Base-by-base conservation (phyloP, 495 filamentous ascomycete genomes). In the Cercophora sp. region DNA sequence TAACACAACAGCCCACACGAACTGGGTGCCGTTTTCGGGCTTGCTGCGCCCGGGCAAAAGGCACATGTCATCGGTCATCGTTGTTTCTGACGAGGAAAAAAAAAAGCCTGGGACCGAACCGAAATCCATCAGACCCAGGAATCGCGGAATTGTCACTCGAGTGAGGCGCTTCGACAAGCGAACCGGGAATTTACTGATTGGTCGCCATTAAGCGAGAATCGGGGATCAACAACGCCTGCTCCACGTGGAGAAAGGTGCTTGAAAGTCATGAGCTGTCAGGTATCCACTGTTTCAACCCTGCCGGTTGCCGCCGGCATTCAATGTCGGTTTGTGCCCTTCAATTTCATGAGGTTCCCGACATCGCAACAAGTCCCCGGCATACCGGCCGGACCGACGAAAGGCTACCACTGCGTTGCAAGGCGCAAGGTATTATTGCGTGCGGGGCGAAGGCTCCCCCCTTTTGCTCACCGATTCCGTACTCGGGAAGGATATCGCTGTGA, bases 101-200 rank as follows among this genome's bases (percentile, higher is more conserved):
- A 16, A 25, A 20, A 46, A 32, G 16, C 29, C 32, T 44, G 31
- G 26, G 20, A 20, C 25, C 11, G 22, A 8, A 20, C 5, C 25
- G 43, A 20, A 20, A 15, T 23, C 18, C 22, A 9, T 25, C 19
- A n/a, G 26, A 10, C 9, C 16, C 27, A 54, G 49, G 31, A 46
- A 37, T 35, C 46, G 34, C 45, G 37, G 22, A 39, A 19, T 39
- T 19, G 36, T 39, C 22, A 19, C 36, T 34, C n/a, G n/a, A n/a
- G n/a, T n/a, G 35, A 51, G 58, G 63, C 58, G 65, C 62, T 61
- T 56, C 48, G 35, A 52, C 56, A 74, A 75, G 72, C 73, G 72
- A 77, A 68, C 46, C 70, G 67, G 71, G 37, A 57, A 65, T 56
- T 69, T 64, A 54, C 45, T 74, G 62, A 77, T 77, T 77, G 73